These are phyloP conservation scores for Neonothopanus nambi DNA, from an alignment of 1,284 basidiomycete species.

Conservation along the genomic window DNA sequence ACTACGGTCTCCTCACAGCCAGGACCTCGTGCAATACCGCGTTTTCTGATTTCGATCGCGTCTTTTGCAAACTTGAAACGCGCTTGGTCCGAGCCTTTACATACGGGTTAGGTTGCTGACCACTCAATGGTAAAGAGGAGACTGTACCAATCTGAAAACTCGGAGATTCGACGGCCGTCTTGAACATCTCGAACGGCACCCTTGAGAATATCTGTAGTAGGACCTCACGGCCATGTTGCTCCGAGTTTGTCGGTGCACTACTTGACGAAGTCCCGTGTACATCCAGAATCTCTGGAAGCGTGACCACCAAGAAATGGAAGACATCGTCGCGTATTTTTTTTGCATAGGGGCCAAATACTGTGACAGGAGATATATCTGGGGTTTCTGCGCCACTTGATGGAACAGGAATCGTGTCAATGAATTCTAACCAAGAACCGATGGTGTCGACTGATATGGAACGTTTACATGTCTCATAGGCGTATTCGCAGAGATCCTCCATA, in stretches of 20 bases:
- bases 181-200: conserved; percentile 81
- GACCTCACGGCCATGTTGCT: conserved; percentile 55
- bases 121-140: conserved; percentile 13
- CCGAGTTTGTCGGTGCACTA: conserved; percentile 33
- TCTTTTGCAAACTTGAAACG: conserved; percentile 90
- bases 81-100: conserved; percentile 73
- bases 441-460: conserved; percentile 73
- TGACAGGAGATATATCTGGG: conserved; percentile 51
- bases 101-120: conserved; percentile 3
- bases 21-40: conserved; percentile 57
- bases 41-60: conserved; percentile 78
- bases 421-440: conserved; percentile 75
- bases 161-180: conserved; percentile 74
- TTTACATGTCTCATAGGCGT: conserved; percentile 76
- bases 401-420: conserved; percentile 61
- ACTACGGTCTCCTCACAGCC: conserved; percentile 83
- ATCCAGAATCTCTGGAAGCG: conserved; percentile 65
- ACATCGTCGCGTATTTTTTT: conserved; percentile 69
- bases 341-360: conserved; percentile 73
- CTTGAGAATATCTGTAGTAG: conserved; percentile 72
- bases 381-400: conserved; percentile 53
- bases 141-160: conserved; percentile 70
- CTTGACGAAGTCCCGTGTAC: conserved; percentile 36
- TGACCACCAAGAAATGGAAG: conserved; percentile 73
- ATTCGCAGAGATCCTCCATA: conserved; percentile 79